Conservation (phyloP, 352 stramenopile genomes). For the Pseudoperonospora humuli region DNA sequence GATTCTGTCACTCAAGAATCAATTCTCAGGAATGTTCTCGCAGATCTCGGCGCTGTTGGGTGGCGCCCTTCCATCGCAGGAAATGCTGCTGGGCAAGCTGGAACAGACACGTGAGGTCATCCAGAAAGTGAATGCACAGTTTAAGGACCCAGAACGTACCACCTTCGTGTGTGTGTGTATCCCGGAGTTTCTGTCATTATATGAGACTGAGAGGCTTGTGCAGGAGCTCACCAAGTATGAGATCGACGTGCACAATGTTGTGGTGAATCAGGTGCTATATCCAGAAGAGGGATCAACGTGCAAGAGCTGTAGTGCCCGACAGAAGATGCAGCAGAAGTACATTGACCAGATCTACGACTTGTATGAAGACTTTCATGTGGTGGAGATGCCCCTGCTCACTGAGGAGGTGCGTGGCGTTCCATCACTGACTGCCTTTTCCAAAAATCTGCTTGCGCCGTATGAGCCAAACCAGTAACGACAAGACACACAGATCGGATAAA, state of each 20-base stretch:
- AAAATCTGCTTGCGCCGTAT: constrained; percentile 92
- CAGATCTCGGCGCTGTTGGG: constrained; percentile 75
- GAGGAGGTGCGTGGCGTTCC: constrained; percentile 96
- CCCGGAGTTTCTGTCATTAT: constrained; percentile 99
- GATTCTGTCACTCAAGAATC: constrained; percentile 95
- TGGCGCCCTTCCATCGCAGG: constrained; percentile 76
- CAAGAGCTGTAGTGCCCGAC: constrained; percentile 93
- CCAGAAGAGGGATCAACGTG: constrained; percentile 66
- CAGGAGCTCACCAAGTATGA: constrained; percentile 99
- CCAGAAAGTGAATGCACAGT: constrained; percentile 98
- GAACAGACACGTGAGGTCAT: constrained; percentile 95
- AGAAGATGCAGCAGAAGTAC: constrained; percentile 99
- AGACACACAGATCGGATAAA: constrained; percentile 1
- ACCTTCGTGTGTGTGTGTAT: constrained; percentile 99
- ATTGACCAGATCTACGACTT: constrained; percentile 99
- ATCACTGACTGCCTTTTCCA: constrained; percentile 90
- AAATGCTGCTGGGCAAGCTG: constrained; percentile 94
- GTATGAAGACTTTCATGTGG: constrained; percentile 99
- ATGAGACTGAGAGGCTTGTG: constrained; percentile 98
- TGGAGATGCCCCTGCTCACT: constrained; percentile 97
- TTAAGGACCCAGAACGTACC: constrained; percentile 97
- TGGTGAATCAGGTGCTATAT: constrained; percentile 99
- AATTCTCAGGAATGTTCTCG: constrained; percentile 84
- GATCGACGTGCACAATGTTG: constrained; percentile 99
- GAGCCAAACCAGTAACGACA: constrained; percentile 52